Percentiles rank a stretch among this genome's conserved stretches.
These are phyloP conservation scores for Mycena leptocephala DNA, from an alignment of 768 basidiomycete species.

Conservation along the genomic window DNA sequence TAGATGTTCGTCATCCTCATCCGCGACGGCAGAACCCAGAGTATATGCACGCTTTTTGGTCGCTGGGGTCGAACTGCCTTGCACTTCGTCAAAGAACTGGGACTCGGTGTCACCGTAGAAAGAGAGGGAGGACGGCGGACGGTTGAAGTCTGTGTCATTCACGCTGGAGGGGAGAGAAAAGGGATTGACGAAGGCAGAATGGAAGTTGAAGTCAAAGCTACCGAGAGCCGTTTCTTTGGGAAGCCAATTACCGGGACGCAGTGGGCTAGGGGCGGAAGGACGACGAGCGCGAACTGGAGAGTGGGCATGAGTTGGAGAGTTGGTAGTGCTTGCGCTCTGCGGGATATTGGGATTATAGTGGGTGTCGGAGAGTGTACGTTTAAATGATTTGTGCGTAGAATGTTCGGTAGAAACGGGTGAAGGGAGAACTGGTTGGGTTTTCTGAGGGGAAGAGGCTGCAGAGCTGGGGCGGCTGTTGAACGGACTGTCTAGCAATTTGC, in stretches of 20 bases:
- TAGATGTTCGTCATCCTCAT: slow-evolving; percentile 22
- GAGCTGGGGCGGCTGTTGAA: slow-evolving; percentile 64
- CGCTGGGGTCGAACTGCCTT: slow-evolving; percentile 29
- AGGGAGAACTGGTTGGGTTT: slow-evolving; percentile 10
- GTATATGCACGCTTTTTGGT: slow-evolving; percentile 19
- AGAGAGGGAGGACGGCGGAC: slow-evolving; percentile 42
- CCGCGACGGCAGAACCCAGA: slow-evolving; percentile 3
- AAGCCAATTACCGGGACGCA: slow-evolving; percentile 27
- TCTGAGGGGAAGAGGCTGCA: slow-evolving; percentile 53
- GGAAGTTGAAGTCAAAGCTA: slow-evolving; percentile 26
- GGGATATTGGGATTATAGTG: slow-evolving; percentile 38
- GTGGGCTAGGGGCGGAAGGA: slow-evolving; percentile 39
- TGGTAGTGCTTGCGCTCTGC: slow-evolving; percentile 27
- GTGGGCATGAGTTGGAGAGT: slow-evolving; percentile 29
- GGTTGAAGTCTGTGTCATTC: slow-evolving; percentile 38
- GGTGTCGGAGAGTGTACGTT: slow-evolving; percentile 57
- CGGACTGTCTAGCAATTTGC: slow-evolving; percentile 57
- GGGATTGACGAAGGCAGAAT: slow-evolving; percentile 24
- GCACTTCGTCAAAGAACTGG: slow-evolving; percentile 33
- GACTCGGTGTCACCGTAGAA: slow-evolving; percentile 37
- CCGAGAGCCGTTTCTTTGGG: slow-evolving; percentile 3
- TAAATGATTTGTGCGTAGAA: slow-evolving; percentile 41
- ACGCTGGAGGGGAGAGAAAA: slow-evolving; percentile 27
- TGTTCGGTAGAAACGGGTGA: not conserved
- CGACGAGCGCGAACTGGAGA: slow-evolving; percentile 33